phyloP scores from a whole-genome alignment of 2,329 filamentous ascomycete genomes.

The Talaromyces sp. region DNA sequence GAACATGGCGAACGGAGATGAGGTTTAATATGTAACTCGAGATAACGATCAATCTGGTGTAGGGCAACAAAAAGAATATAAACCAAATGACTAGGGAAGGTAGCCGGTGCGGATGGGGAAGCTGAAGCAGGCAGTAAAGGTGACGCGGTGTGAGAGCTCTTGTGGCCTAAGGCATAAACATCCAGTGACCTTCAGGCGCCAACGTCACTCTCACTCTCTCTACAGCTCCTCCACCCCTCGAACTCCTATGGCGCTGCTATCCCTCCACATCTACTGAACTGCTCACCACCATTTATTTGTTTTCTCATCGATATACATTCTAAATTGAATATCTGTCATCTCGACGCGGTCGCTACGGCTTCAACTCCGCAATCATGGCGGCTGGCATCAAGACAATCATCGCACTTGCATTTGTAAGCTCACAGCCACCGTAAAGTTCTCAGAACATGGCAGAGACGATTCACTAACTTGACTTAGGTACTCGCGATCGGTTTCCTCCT shows the following conservation, averaged over 20 bases:
- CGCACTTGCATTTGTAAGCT: conserved; percentile 86
- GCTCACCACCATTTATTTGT: neutral
- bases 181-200: conserved; percentile 32
- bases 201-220: conserved; percentile 33
- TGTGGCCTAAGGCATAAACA: conserved; percentile 27
- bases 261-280: conserved; percentile 5
- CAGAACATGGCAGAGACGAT: neutral
- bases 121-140: conserved; percentile 36
- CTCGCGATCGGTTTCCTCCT: conserved; percentile 98
- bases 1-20: conserved; percentile 71
- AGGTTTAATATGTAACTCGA: conserved; percentile 8
- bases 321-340: conserved; percentile 8
- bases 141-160: conserved; percentile 39
- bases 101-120: conserved; percentile 23
- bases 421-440: neutral
- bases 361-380: conserved; percentile 54
- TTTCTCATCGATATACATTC: conserved; percentile 4
- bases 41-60: conserved; percentile 5
- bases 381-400: conserved; percentile 99
- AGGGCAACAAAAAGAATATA: conserved; percentile 11
- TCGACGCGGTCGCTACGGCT: conserved; percentile 24
- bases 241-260: conserved; percentile 22
- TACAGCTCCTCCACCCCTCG: conserved; percentile 15
- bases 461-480: conserved; percentile 55
- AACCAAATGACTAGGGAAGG: conserved; percentile 18